A percentile compares a stretch with the other conserved stretches of the same genome.
phyloP scores from a whole-genome alignment of 2,329 filamentous ascomycete species.

The Nannizziopsis barbatae region DNA sequence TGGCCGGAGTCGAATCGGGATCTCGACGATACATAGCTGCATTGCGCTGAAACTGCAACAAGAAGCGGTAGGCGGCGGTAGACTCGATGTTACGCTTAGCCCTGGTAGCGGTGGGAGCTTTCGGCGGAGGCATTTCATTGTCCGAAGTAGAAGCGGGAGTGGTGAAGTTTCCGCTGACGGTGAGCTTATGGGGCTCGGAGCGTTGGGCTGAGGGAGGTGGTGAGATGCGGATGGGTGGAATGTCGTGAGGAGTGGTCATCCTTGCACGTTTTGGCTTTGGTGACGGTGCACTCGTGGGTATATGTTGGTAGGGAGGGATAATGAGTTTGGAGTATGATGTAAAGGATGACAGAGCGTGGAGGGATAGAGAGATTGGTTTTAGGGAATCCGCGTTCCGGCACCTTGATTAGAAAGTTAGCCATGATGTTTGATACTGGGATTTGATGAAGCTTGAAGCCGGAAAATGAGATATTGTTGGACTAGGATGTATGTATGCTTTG shows the following conservation, averaged over 20 bases:
- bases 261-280: background rate
- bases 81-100: slow-evolving; percentile 7
- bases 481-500: too few relatives aligned
- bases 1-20: background rate
- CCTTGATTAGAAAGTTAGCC: slow-evolving; percentile 5
- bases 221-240: slow-evolving; percentile 1
- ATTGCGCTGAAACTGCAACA: slow-evolving; percentile 10
- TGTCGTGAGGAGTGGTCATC: background rate
- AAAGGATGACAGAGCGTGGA: slow-evolving; percentile 7
- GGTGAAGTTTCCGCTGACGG: background rate
- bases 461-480: too few relatives aligned
- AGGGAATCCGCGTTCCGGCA: slow-evolving; percentile 12
- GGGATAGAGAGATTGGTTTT: slow-evolving; percentile 11
- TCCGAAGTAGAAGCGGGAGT: background rate
- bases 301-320: background rate
- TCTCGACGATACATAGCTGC: background rate
- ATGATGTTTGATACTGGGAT: background rate
- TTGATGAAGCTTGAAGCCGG: background rate
- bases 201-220: background rate
- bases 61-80: slow-evolving; percentile 12
- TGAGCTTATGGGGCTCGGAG: slow-evolving; percentile 4
- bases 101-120: background rate
- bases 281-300: background rate
- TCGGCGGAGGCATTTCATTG: background rate
- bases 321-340: slow-evolving; percentile 4